These are phyloP conservation scores for Xylaria polymorpha DNA, from an alignment of 2,329 filamentous ascomycete genomes.

Conservation along the genomic window DNA sequence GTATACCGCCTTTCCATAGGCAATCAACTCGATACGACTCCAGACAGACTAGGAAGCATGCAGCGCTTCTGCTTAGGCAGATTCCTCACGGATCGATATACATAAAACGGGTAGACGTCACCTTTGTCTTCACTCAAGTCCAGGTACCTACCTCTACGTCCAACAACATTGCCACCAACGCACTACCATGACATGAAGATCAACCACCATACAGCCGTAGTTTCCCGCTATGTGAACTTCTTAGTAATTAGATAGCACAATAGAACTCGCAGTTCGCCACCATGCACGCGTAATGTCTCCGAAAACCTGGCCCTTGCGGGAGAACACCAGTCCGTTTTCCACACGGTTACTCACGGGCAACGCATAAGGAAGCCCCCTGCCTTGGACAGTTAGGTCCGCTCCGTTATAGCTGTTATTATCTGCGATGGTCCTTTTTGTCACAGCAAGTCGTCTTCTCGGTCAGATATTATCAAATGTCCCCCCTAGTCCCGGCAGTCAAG, in stretches of 20 bases:
- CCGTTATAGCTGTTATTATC: not conserved
- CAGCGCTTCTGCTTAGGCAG: conserved; percentile 1
- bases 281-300: not conserved
- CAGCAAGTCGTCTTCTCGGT: not conserved
- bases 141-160: not conserved
- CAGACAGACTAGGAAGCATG: not conserved
- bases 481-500: conserved; percentile 19
- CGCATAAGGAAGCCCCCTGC: not conserved
- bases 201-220: not conserved
- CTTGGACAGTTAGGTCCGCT: not conserved
- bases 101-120: not conserved
- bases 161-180: not conserved
- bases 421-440: conserved; percentile 14
- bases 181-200: not conserved
- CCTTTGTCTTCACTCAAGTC: not conserved
- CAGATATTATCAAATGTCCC: not conserved
- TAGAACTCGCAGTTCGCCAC: not conserved
- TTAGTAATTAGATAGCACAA: not conserved
- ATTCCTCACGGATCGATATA: not conserved
- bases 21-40: not conserved
- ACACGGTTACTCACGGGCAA: conserved; percentile 6
- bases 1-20: not conserved
- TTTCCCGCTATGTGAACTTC: not conserved
- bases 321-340: conserved; percentile 2
- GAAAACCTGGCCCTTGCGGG: not conserved